Evolutionary conservation across 441 rosid species (phyloP).

Genomic region (Syzygium malaccense): DNA sequence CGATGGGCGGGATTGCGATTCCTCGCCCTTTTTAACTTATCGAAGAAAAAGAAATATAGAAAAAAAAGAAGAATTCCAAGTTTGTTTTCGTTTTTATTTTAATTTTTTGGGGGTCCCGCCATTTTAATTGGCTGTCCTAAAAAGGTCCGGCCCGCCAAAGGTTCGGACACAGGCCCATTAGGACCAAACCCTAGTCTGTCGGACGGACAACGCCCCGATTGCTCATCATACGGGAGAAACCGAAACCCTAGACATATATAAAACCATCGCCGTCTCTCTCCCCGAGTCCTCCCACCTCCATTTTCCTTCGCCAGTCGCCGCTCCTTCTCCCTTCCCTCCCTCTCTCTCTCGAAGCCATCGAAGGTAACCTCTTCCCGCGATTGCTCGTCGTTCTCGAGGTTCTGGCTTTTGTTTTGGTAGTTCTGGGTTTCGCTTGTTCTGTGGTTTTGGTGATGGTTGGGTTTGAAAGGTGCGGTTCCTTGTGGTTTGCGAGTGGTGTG

Average conservation of each 20-base stretch:
- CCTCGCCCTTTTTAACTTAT: no score
- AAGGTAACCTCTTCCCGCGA: background rate
- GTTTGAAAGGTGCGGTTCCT: background rate
- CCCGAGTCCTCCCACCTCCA: background rate
- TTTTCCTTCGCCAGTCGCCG: background rate
- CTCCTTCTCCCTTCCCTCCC: background rate
- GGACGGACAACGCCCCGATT: background rate
- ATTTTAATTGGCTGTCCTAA: background rate
- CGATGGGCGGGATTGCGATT: no score
- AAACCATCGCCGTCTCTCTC: rapidly evolving
- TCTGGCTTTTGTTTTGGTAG: background rate
- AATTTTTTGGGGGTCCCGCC: background rate
- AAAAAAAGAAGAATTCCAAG: no score
- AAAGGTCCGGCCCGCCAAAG: background rate
- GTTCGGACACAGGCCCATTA: background rate
- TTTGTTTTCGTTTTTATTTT: no score
- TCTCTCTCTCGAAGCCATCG: background rate
- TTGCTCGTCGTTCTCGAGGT: background rate
- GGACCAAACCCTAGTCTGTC: background rate
- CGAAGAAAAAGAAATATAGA: no score
- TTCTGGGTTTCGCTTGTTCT: background rate
- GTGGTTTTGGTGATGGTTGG: background rate
- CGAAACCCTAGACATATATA: background rate
- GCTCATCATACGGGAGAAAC: background rate
- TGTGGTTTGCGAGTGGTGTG: background rate